Base-by-base conservation (phyloP, 1,284 basidiomycete genomes). In the Puccinia polysora region DNA sequence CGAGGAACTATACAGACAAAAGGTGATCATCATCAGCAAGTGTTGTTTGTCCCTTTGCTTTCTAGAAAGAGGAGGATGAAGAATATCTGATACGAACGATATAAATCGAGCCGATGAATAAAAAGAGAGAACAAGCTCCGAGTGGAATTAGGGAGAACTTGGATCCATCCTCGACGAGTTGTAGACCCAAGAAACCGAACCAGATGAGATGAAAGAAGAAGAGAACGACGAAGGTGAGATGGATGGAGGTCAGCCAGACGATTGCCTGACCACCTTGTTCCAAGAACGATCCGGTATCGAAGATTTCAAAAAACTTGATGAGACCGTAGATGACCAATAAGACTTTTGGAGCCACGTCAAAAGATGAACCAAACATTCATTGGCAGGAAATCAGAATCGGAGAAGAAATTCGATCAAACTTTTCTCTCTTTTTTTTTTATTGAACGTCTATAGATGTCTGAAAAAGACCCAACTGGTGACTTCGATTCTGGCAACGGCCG, bases 401-500 rank as follows among this genome's bases (percentile, higher is more conserved):
- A n/a, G n/a, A n/a, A n/a, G n/a, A n/a, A n/a, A n/a, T n/a, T n/a
- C n/a, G n/a, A n/a, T n/a, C n/a, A n/a, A n/a, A n/a, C n/a, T n/a
- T n/a, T n/a, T n/a, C n/a, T n/a, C n/a, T 36, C 18, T 32, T 38
- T 43, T 20, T 30, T 40, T 47, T 49, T 38, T 10, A 25, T 40
- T 28, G 15, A 25, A 14, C 4, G 4, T 56, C 30, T 4, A 12
- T 7, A 14, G 15, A 30, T 18, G 53, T 23, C 6, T 56, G 30
- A 4, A 59, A 59, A 36, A n/a, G 25, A 20, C n/a, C 34, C 1
- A 52, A 68, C 65, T 86, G 76, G 30, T 88, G 86, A 62, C 87
- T 88, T 89, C 63, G 6, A 65, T 25, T 25, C 32, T 15, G 3
- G 78, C 84, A 75, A 83, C 84, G 75, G 83, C 85, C 56, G 85